These are phyloP conservation scores for Candida easanensis DNA, from an alignment of 805 yeast species.

Conservation along the genomic window DNA sequence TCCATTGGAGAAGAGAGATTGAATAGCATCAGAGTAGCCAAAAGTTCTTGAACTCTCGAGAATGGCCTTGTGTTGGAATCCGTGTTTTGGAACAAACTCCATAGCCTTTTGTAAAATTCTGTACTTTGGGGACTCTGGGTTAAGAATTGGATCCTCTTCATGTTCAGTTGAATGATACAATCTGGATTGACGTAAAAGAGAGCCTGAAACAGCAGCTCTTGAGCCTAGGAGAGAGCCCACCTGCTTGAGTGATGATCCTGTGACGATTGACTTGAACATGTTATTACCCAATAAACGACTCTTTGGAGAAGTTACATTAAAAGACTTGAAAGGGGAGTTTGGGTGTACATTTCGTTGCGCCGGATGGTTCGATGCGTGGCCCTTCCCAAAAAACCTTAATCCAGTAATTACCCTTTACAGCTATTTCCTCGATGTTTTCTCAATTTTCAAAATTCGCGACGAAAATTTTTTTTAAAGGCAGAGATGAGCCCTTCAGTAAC, in stretches of 20 bases:
- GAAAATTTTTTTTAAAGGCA: conserved; percentile 15
- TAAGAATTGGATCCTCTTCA: conserved; percentile 18
- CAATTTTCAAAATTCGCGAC: conserved; percentile 8
- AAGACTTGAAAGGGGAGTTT: too few relatives aligned
- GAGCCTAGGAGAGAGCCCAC: not conserved
- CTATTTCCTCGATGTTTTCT: too few relatives aligned
- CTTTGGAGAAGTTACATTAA: too few relatives aligned
- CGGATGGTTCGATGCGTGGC: not conserved
- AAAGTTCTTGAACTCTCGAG: conserved; percentile 45
- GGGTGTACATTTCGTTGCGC: too few relatives aligned
- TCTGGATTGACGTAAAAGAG: conserved; percentile 5
- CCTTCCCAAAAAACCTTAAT: not conserved
- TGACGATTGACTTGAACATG: conserved; percentile 1
- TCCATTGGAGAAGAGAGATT: conserved; percentile 41
- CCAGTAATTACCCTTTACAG: not conserved
- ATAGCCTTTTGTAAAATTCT: conserved; percentile 28
- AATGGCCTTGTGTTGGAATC: conserved; percentile 34
- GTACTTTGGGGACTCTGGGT: conserved; percentile 35
- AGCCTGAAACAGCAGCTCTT: not conserved
- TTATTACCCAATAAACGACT: too few relatives aligned
- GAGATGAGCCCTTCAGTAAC: too few relatives aligned
- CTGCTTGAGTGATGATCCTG: not conserved
- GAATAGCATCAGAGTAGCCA: conserved; percentile 51
- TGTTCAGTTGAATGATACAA: conserved; percentile 32
- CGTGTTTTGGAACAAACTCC: conserved; percentile 9